Conservation (phyloP, 768 basidiomycete genomes). For the Solioccasus polychromus region DNA sequence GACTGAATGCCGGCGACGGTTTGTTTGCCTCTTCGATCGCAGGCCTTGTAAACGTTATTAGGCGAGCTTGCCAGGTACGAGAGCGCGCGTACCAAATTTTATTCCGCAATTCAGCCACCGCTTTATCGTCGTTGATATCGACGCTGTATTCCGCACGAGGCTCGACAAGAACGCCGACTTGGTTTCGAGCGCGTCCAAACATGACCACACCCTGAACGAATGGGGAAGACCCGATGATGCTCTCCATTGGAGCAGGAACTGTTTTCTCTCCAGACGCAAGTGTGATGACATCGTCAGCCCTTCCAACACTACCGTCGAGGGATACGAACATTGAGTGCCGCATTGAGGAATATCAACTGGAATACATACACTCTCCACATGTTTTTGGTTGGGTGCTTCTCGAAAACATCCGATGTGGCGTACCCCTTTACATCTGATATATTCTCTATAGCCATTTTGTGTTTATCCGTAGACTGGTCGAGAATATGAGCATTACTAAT, state of each 20-base stretch:
- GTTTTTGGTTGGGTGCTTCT: slow-evolving; percentile 41
- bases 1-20: slow-evolving; percentile 35
- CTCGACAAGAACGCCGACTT: slow-evolving; percentile 32
- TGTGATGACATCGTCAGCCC: too few relatives aligned
- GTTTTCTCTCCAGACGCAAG: too few relatives aligned
- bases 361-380: slow-evolving; percentile 41
- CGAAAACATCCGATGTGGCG: slow-evolving; percentile 43
- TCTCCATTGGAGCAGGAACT: slow-evolving; percentile 35
- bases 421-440: slow-evolving; percentile 32
- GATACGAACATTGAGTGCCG: neutral
- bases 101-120: slow-evolving; percentile 12
- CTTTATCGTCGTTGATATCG: slow-evolving; percentile 9
- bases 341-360: neutral
- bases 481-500: neutral
- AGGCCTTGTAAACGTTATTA: slow-evolving; percentile 22
- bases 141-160: slow-evolving; percentile 16
- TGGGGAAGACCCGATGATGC: slow-evolving; percentile 15
- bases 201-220: slow-evolving; percentile 20
- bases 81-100: slow-evolving; percentile 23
- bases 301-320: slow-evolving; percentile 30
- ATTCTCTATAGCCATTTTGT: slow-evolving; percentile 26
- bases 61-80: too few relatives aligned
- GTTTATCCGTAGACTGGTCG: slow-evolving; percentile 3
- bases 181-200: too few relatives aligned
- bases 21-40: slow-evolving; percentile 39